Evolutionary conservation across 2,329 filamentous ascomycete species (phyloP).

Genomic region (Chaetomiaceae sp.): DNA sequence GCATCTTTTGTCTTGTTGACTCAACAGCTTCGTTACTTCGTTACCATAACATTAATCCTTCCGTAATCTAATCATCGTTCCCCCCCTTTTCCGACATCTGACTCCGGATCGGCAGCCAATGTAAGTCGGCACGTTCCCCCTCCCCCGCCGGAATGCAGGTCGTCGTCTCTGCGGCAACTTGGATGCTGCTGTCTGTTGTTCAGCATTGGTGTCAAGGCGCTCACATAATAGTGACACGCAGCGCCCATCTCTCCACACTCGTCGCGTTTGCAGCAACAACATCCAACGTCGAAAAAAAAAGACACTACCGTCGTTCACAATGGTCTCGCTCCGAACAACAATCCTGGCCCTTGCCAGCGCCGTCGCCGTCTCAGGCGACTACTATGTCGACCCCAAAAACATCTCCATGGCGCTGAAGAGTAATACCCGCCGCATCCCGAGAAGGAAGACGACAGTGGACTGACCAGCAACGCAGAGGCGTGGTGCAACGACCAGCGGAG

Average conservation of each 20-base stretch:
- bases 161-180: constrained; percentile 11
- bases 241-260: constrained; percentile 2
- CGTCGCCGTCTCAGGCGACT: constrained; percentile 52
- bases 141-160: constrained; percentile 5
- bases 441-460: not conserved
- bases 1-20: constrained; percentile 9
- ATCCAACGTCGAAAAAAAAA: not conserved
- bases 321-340: constrained; percentile 52
- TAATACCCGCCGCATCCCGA: constrained; percentile 29
- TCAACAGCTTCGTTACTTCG: too few species aligned
- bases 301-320: constrained; percentile 28
- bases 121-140: constrained; percentile 4
- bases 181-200: not conserved
- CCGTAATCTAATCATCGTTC: not conserved
- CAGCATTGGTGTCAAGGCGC: not conserved
- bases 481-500: constrained; percentile 64
- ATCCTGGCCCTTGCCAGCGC: constrained; percentile 51
- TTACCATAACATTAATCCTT: too few species aligned
- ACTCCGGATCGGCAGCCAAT: not conserved
- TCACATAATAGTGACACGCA: constrained; percentile 12
- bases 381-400: constrained; percentile 56
- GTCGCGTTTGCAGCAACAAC: not conserved
- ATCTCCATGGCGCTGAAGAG: constrained; percentile 51
- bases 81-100: constrained; percentile 1
- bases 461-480: constrained; percentile 35